Percentiles rank a stretch among this genome's conserved stretches.
These are phyloP conservation scores for Terfezia claveryi DNA, from an alignment of 495 filamentous ascomycete genomes.

Conservation along the genomic window DNA sequence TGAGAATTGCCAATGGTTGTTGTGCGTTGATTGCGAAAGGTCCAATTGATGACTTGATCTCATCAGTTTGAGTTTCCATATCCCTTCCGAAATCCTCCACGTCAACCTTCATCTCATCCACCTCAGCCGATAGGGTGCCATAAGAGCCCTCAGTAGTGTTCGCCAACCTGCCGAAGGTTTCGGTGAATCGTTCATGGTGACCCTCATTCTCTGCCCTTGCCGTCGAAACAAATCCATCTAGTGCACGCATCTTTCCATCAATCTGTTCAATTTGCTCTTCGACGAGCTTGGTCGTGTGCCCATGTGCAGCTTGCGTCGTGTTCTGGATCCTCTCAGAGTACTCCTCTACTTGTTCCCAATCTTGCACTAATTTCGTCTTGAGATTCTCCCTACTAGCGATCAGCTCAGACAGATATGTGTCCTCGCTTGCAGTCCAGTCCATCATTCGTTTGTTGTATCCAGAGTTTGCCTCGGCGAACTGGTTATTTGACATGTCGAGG, in stretches of 20 bases:
- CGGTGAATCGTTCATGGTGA: constrained; percentile 24
- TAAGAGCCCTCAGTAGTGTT: not conserved
- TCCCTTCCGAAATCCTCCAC: constrained; percentile 33
- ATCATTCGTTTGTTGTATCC: constrained; percentile 53
- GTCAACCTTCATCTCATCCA: not conserved
- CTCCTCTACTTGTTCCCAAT: constrained; percentile 66
- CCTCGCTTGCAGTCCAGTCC: constrained; percentile 48
- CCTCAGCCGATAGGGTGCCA: not conserved
- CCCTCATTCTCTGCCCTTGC: constrained; percentile 59
- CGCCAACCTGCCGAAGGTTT: not conserved
- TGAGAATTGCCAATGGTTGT: constrained; percentile 45
- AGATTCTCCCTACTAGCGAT: constrained; percentile 48
- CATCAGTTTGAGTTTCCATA: constrained; percentile 31
- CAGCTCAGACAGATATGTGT: constrained; percentile 45
- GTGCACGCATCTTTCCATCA: constrained; percentile 59
- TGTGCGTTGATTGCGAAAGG: constrained; percentile 38
- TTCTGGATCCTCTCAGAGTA: constrained; percentile 59
- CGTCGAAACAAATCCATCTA: constrained; percentile 75
- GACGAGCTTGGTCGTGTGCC: constrained; percentile 77
- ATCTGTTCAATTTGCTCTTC: constrained; percentile 74
- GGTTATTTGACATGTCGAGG: constrained; percentile 36
- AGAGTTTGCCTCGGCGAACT: constrained; percentile 38
- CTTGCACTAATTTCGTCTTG: constrained; percentile 61
- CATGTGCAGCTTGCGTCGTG: constrained; percentile 68
- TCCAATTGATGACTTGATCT: constrained; percentile 32